phyloP scores from a whole-genome alignment of 345 rosid species.

The Cochlearia excelsa region DNA sequence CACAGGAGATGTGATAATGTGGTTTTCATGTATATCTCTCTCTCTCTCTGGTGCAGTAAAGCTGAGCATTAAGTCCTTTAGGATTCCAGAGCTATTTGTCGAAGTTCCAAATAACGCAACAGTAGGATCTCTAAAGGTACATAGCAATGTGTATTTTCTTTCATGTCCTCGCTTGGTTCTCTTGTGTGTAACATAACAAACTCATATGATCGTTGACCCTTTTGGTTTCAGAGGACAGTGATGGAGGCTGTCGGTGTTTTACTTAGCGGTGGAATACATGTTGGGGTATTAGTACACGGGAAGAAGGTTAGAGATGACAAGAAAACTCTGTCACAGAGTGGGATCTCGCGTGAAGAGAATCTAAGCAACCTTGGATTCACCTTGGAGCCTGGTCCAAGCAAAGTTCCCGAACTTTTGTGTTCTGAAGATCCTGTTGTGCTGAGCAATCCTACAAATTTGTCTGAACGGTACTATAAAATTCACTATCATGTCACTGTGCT shows the following conservation, averaged over 20 bases:
- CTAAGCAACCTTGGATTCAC: constrained; percentile 59
- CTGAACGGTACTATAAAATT: constrained; percentile 49
- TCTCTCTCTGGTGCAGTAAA: constrained; percentile 63
- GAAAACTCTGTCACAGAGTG: constrained; percentile 65
- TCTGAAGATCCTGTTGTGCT: constrained; percentile 47
- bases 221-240: constrained; percentile 55
- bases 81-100: constrained; percentile 81
- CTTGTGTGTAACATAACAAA: constrained; percentile 7
- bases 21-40: constrained; percentile 28
- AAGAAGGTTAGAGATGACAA: constrained; percentile 80
- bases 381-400: constrained; percentile 56
- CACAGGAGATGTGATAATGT: constrained; percentile 9
- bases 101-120: constrained; percentile 87
- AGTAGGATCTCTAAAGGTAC: constrained; percentile 47
- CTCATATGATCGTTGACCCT: constrained; percentile 13
- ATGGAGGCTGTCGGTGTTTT: constrained; percentile 69
- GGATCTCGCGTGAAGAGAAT: constrained; percentile 61
- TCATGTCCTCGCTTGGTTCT: constrained; percentile 4
- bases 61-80: constrained; percentile 90
- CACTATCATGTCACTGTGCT: constrained; percentile 22
- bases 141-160: constrained; percentile 12
- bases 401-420: constrained; percentile 42
- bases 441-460: constrained; percentile 30
- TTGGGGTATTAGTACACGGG: constrained; percentile 72
- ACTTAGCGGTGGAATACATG: constrained; percentile 66